Conservation (phyloP, 768 basidiomycete genomes). For the Hericium rajendrae region DNA sequence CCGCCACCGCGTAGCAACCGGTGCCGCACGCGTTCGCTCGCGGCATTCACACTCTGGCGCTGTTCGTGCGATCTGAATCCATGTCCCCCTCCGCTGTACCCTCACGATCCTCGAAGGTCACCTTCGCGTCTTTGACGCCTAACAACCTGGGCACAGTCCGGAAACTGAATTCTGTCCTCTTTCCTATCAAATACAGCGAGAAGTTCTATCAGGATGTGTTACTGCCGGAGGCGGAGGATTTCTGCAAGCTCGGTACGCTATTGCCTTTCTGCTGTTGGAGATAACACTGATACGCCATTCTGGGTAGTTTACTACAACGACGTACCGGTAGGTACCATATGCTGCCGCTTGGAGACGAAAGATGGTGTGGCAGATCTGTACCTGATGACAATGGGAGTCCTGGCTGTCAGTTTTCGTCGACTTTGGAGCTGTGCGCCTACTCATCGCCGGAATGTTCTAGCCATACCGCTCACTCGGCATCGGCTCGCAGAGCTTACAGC, state of each 20-base stretch:
- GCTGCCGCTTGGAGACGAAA: conserved; percentile 72
- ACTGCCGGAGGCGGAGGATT: conserved; percentile 68
- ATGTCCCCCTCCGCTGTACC: conserved; percentile 22
- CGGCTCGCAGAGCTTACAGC: conserved; percentile 63
- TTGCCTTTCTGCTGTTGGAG: background rate
- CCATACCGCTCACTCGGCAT: conserved; percentile 77
- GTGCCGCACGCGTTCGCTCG: no score
- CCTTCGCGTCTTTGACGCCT: conserved; percentile 63
- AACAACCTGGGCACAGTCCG: conserved; percentile 74
- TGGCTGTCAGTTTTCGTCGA: conserved; percentile 49
- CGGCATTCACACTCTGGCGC: no score
- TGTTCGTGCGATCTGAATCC: background rate
- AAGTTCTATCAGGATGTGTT: conserved; percentile 81
- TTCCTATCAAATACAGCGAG: conserved; percentile 84
- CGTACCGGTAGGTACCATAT: conserved; percentile 82
- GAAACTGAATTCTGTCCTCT: conserved; percentile 67
- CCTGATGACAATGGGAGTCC: conserved; percentile 87
- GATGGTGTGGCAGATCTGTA: conserved; percentile 53
- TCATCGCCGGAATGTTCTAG: conserved; percentile 26
- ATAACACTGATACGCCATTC: background rate
- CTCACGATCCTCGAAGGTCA: conserved; percentile 34
- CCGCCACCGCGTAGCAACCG: background rate
- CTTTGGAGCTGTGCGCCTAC: background rate
- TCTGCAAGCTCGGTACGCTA: conserved; percentile 70
- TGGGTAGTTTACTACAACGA: conserved; percentile 83